These are phyloP conservation scores for Emericellopsis atlantica DNA, from an alignment of 2,329 filamentous ascomycete genomes.

Conservation along the genomic window DNA sequence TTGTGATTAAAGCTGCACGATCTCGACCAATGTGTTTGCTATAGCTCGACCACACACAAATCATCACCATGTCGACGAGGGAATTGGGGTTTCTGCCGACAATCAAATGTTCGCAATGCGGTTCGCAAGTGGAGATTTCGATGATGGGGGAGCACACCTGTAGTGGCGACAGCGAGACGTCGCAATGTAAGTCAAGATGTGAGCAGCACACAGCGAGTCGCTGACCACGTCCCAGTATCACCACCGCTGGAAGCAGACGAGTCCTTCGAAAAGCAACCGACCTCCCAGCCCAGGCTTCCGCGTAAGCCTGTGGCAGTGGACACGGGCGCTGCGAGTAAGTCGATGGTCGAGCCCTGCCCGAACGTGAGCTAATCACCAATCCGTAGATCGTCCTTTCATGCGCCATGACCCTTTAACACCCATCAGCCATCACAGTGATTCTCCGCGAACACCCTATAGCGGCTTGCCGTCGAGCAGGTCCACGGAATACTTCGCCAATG, in stretches of 20 bases:
- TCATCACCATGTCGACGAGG: conserved; percentile 34
- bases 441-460: conserved; percentile 45
- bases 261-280: conserved; percentile 9
- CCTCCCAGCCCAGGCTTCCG: conserved; percentile 19
- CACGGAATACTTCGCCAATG: conserved; percentile 31
- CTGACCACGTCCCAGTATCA: conserved; percentile 1
- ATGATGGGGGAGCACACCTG: conserved; percentile 81
- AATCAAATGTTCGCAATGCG: conserved; percentile 80
- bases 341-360: neutral
- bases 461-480: conserved; percentile 26
- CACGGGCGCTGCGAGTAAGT: conserved; percentile 35
- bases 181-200: conserved; percentile 28
- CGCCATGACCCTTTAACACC: conserved; percentile 50
- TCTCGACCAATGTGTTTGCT: no score
- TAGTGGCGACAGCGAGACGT: conserved; percentile 22
- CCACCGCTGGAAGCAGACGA: conserved; percentile 1
- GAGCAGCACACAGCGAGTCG: no score
- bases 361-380: conserved; percentile 11
- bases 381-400: conserved; percentile 38
- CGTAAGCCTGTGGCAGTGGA: conserved; percentile 35
- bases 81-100: conserved; percentile 63
- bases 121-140: conserved; percentile 66
- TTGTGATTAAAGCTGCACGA: no score
- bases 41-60: neutral
- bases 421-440: conserved; percentile 46